Percentiles rank a stretch among this genome's conserved stretches.
phyloP scores from a whole-genome alignment of 345 rosid species.

The Pistacia atlantica region DNA sequence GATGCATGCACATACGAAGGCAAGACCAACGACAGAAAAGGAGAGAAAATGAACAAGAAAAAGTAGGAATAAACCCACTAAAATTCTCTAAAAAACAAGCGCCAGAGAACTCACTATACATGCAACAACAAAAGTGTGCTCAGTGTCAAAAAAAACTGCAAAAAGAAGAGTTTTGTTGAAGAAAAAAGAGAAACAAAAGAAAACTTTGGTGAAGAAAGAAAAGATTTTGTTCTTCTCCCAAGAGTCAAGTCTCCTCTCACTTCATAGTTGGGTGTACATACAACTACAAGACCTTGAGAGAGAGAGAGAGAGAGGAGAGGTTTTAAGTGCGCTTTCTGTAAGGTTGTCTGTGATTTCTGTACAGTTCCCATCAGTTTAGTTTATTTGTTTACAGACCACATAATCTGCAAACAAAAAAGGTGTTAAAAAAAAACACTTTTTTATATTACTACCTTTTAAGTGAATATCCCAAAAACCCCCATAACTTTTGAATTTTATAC shows the following conservation, averaged over 20 bases:
- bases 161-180: background rate
- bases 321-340: constrained; percentile 21
- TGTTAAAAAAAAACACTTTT: background rate
- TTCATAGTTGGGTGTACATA: constrained; percentile 1
- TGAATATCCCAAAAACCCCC: constrained; percentile 20
- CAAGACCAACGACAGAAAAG: background rate
- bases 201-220: background rate
- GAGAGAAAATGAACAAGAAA: background rate
- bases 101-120: constrained; percentile 17
- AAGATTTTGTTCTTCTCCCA: constrained; percentile 1
- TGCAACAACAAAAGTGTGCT: constrained; percentile 22
- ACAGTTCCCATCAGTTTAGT: constrained; percentile 25
- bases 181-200: too few species aligned
- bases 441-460: background rate
- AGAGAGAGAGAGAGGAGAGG: constrained; percentile 11
- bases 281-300: background rate
- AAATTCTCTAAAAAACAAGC: constrained; percentile 9
- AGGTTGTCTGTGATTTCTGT: constrained; percentile 22
- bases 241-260: constrained; percentile 3
- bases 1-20: constrained; percentile 33
- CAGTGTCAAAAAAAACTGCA: background rate
- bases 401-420: background rate
- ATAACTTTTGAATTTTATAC: background rate
- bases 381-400: constrained; percentile 12
- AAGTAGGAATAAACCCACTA: background rate